Conservation (phyloP, 805 yeast genomes). For the Sungouiella thailandica region DNA sequence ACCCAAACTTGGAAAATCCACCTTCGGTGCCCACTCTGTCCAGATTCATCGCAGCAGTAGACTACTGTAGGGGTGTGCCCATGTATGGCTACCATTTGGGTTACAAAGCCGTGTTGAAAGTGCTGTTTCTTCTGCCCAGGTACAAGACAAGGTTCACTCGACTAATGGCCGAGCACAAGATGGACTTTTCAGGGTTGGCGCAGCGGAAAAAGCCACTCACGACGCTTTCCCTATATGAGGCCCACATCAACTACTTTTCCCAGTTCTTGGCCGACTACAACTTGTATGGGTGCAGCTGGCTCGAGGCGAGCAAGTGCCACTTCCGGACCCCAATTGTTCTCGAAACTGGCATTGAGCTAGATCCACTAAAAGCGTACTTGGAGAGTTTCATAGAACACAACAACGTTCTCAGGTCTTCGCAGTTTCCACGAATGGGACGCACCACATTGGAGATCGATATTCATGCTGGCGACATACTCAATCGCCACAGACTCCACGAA, state of each 20-base stretch:
- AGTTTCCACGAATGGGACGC: constrained; percentile 52
- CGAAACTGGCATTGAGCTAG: constrained; percentile 2
- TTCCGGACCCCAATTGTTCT: constrained; percentile 54
- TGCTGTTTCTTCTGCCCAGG: constrained; percentile 61
- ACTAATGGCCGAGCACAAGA: constrained; percentile 31
- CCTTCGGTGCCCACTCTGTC: no score
- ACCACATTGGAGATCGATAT: constrained; percentile 71
- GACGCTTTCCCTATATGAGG: constrained; percentile 45
- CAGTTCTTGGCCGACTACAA: constrained; percentile 85
- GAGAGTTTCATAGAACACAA: constrained; percentile 15
- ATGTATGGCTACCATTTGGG: constrained; percentile 82
- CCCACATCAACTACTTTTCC: constrained; percentile 70
- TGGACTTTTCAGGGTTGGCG: constrained; percentile 9
- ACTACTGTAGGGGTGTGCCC: constrained; percentile 68
- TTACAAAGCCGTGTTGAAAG: constrained; percentile 59
- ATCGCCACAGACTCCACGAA: constrained; percentile 42
- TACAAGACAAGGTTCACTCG: constrained; percentile 49
- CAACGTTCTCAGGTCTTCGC: constrained; percentile 25
- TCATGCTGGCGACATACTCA: constrained; percentile 53
- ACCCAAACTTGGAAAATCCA: constrained; percentile 8
- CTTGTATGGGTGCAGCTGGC: constrained; percentile 80
- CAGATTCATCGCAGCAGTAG: constrained; percentile 53
- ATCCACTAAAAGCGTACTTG: constrained; percentile 14
- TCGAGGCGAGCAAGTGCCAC: constrained; percentile 41
- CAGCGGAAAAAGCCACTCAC: not conserved